Conservation (phyloP, 768 basidiomycete species). For the Lactarius pseudohatsudake region DNA sequence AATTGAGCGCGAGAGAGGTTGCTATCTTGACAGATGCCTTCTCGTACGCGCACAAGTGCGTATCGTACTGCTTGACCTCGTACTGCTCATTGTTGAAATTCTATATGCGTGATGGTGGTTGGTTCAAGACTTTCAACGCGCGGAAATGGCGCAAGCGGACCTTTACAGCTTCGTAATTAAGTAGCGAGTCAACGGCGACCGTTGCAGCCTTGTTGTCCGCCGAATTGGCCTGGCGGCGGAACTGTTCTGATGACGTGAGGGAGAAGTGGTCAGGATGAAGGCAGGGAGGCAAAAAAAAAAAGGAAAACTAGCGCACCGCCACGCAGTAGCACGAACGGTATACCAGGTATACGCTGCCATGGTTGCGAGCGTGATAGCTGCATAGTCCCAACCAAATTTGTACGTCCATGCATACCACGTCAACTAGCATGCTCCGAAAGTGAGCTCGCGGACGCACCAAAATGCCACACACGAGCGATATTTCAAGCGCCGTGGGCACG, state of each 20-base stretch:
- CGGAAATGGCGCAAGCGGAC: slow-evolving; percentile 42
- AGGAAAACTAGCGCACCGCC: slow-evolving; percentile 59
- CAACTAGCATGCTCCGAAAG: slow-evolving; percentile 2
- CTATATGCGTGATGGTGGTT: slow-evolving; percentile 42
- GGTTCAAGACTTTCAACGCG: neutral
- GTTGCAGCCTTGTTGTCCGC: slow-evolving; percentile 97
- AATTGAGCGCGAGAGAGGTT: slow-evolving; percentile 93
- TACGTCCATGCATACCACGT: slow-evolving; percentile 61
- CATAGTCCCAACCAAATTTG: slow-evolving; percentile 98
- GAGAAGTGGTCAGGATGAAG: neutral
- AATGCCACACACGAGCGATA: slow-evolving; percentile 96
- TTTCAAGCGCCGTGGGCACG: slow-evolving; percentile 93
- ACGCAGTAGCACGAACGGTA: slow-evolving; percentile 92
- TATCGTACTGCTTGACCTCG: slow-evolving; percentile 90
- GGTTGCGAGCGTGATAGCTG: slow-evolving; percentile 81
- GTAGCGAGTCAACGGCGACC: slow-evolving; percentile 89
- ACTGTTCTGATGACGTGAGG: slow-evolving; percentile 60
- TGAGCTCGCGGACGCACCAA: slow-evolving; percentile 57
- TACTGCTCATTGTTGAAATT: slow-evolving; percentile 97
- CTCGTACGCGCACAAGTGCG: slow-evolving; percentile 83
- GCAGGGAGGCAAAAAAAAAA: neutral
- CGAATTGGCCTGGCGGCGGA: slow-evolving; percentile 91
- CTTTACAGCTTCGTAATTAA: slow-evolving; percentile 99
- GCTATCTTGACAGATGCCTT: slow-evolving; percentile 92
- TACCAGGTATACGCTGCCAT: slow-evolving; percentile 96